These are phyloP conservation scores for Gossypium turneri DNA, from an alignment of 345 rosid genomes.

Conservation along the genomic window DNA sequence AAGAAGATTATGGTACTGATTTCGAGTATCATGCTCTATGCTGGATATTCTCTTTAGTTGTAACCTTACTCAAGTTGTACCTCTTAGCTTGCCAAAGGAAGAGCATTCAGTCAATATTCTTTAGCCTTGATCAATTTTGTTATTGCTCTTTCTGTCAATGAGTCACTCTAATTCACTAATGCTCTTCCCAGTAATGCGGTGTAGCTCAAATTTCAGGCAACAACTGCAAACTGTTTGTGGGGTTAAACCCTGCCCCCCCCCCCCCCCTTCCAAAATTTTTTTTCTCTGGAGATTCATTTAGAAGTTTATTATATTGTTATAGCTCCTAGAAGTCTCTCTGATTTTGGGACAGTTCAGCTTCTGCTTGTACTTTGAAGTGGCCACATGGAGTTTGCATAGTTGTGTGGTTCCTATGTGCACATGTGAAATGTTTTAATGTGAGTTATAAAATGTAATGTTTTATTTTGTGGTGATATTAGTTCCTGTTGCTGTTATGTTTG, in stretches of 20 bases:
- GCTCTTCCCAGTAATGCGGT: background rate
- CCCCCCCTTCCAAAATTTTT: too few relatives aligned
- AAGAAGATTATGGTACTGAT: background rate
- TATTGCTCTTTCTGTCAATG: background rate
- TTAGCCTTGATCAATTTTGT: background rate
- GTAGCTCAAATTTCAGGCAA: background rate
- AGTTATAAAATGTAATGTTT: background rate
- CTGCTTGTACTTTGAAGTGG: slow-evolving; percentile 1
- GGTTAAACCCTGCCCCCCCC: background rate
- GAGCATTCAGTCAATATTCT: background rate
- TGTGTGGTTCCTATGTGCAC: background rate
- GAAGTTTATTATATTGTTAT: background rate
- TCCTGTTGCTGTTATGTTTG: background rate
- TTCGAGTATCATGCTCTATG: background rate
- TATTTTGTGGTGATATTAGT: background rate
- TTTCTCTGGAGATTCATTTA: too few relatives aligned
- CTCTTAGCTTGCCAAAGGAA: background rate
- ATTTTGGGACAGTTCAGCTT: background rate
- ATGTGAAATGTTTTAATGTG: background rate
- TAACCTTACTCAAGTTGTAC: background rate
- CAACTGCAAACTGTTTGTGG: background rate
- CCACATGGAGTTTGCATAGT: background rate
- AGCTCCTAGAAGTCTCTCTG: background rate
- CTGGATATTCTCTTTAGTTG: background rate
- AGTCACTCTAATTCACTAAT: background rate